These are phyloP conservation scores for Pythium rhizo-oryzae DNA, from an alignment of 352 stramenopile species.

Conservation along the genomic window DNA sequence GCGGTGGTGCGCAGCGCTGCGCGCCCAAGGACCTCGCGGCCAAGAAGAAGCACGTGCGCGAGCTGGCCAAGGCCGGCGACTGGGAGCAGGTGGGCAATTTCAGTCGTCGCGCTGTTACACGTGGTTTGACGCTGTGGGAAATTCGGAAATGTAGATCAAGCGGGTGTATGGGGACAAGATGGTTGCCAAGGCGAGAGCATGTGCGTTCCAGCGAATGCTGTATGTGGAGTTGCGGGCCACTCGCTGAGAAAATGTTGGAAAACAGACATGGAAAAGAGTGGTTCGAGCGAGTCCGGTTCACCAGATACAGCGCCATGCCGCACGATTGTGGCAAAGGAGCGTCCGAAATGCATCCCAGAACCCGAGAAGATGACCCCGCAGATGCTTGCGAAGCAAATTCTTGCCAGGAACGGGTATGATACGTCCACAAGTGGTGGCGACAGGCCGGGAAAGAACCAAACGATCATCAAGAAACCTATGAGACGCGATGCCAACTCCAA, in stretches of 20 bases:
- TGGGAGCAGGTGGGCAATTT: conserved; percentile 51
- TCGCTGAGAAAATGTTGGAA: background rate
- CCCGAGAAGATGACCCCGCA: conserved; percentile 53
- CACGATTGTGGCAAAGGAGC: background rate
- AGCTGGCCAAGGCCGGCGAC: conserved; percentile 49
- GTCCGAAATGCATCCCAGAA: background rate
- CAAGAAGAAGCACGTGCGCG: conserved; percentile 82
- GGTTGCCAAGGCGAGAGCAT: conserved; percentile 61
- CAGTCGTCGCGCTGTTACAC: background rate
- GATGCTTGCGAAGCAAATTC: conserved; percentile 61
- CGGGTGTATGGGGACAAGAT: conserved; percentile 73
- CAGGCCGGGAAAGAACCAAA: no score
- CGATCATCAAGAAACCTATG: background rate
- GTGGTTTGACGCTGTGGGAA: no score
- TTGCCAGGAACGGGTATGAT: conserved; percentile 64
- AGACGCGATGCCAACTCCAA: background rate
- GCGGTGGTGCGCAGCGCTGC: conserved; percentile 20
- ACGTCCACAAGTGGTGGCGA: background rate
- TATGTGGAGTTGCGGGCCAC: background rate
- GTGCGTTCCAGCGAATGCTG: conserved; percentile 29
- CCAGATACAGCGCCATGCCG: background rate
- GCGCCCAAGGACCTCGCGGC: conserved; percentile 35
- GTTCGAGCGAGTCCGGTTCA: background rate
- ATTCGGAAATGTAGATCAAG: conserved; percentile 47
- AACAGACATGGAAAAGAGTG: conserved; percentile 59